Percentiles rank a stretch among this genome's conserved stretches.
These are phyloP conservation scores for Epicoccum sorghinum DNA, from an alignment of 2,329 filamentous ascomycete species.

Conservation along the genomic window DNA sequence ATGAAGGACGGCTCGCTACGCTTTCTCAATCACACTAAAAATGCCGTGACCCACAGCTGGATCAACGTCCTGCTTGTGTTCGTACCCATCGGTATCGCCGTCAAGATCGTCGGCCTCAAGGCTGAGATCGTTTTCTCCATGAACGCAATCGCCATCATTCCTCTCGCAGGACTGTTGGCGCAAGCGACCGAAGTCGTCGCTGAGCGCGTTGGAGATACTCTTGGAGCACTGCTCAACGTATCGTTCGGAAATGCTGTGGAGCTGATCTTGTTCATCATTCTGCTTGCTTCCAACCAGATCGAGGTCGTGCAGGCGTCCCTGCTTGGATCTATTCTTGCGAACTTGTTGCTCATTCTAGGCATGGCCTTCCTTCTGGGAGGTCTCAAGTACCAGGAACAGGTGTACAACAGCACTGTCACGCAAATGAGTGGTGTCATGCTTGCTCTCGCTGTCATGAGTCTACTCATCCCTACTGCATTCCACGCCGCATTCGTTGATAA, in stretches of 20 bases:
- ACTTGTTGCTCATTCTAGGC: slow-evolving; percentile 84
- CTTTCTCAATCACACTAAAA: slow-evolving; percentile 61
- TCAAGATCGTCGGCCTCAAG: slow-evolving; percentile 55
- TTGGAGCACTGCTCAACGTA: slow-evolving; percentile 58
- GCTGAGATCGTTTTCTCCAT: slow-evolving; percentile 56
- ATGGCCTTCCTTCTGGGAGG: slow-evolving; percentile 92
- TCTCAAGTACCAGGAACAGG: slow-evolving; percentile 85
- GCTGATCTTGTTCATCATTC: slow-evolving; percentile 57
- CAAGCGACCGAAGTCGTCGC: slow-evolving; percentile 59
- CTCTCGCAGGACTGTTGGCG: slow-evolving; percentile 55
- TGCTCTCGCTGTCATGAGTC: slow-evolving; percentile 86
- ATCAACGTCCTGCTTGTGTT: slow-evolving; percentile 79
- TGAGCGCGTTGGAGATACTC: slow-evolving; percentile 54
- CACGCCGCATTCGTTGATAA: slow-evolving; percentile 80
- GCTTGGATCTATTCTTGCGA: slow-evolving; percentile 87
- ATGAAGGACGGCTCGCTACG: slow-evolving; percentile 57
- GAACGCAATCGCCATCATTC: slow-evolving; percentile 59
- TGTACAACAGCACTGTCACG: slow-evolving; percentile 94
- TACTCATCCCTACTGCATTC: slow-evolving; percentile 89
- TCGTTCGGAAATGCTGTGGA: slow-evolving; percentile 61
- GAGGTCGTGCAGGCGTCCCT: slow-evolving; percentile 90
- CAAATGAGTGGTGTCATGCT: slow-evolving; percentile 95
- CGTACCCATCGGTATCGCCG: slow-evolving; percentile 76
- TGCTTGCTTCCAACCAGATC: slow-evolving; percentile 70
- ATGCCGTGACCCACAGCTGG: slow-evolving; percentile 74